Conservation (phyloP, 257 asterid genomes). For the Nicotiana benthamiana region DNA sequence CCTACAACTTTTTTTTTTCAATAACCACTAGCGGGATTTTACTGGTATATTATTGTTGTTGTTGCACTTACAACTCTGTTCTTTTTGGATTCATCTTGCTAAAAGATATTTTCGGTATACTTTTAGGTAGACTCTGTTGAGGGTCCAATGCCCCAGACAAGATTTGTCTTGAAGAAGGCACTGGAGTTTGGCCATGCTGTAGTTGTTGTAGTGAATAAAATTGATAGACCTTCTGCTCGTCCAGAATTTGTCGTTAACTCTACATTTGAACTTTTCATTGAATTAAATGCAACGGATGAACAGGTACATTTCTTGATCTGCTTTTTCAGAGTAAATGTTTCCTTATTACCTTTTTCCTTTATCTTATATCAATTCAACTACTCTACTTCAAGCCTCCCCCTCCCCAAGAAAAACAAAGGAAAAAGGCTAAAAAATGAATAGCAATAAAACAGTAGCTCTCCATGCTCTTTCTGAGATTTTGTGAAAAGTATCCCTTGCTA, state of each 20-base stretch:
- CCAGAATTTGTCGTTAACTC: constrained; percentile 90
- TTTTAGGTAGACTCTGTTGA: constrained; percentile 97
- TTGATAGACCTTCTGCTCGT: constrained; percentile 95
- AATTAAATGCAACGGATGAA: constrained; percentile 90
- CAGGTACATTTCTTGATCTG: constrained; percentile 46
- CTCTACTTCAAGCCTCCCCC: neutral
- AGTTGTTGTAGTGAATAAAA: constrained; percentile 91
- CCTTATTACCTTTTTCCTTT: neutral
- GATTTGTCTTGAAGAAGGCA: constrained; percentile 98
- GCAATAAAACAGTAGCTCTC: neutral
- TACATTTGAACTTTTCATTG: constrained; percentile 91
- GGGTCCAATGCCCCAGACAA: constrained; percentile 99
- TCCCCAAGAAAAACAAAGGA: neutral
- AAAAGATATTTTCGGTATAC: constrained; percentile 8
- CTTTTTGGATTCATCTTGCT: constrained; percentile 13
- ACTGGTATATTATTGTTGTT: too few species aligned
- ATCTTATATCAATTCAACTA: neutral
- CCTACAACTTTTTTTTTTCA: neutral
- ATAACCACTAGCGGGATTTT: too few species aligned
- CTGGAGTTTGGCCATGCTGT: constrained; percentile 98
- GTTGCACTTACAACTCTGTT: neutral
- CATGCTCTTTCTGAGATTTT: neutral
- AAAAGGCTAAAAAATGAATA: neutral
- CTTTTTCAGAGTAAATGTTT: neutral
- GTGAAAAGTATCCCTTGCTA: neutral